Evolutionary conservation across 2,329 filamentous ascomycete genomes (phyloP), one percentile per base, ranked within the genome.

Genomic region (Aspergillus sp.): DNA sequence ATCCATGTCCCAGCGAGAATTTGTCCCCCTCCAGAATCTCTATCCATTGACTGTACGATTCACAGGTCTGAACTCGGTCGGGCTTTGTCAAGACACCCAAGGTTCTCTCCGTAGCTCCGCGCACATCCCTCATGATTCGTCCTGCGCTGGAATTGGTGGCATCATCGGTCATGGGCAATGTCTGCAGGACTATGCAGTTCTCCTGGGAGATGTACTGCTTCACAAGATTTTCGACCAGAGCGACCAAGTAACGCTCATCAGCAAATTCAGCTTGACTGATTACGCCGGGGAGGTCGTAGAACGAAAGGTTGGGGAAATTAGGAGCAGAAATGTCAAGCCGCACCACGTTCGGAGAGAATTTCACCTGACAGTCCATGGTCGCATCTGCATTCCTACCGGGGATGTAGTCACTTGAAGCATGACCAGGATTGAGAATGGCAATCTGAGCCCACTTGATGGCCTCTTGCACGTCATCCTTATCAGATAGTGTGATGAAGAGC

Each of bases 1-100:
- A 96, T 0, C 90, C 90, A n/a, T 90, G 81, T 0, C 87, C 88
- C 0, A 93, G 83, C 0, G 72, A 69, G 60, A 90, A 91, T 2
- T 84, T 83, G 2, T 84, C 70, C 0, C 86, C 85, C 0, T 80
- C 77, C 4, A 96, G 80, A 57, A 92, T 88, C 0, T 82, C 77
- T 0, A 85, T 70, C 83, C 90, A 91, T 57, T 88, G 86, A 0
- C 80, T 76, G 0, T 85, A 77, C 0, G 75, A 77, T 1, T 82
- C 79, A 0, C 81, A 81, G 0, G 76, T 71, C 0, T 86, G 83
- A 0, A 92, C 75, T 0, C 90, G 82, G 62, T 96, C 93, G 0
- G 92, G 92, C 68, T 96, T 96, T 0, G 92, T 96, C 16, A 96
- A 81, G 0, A 96, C 90, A 0, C 91, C 91, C 55, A 90, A 81